Base-by-base conservation (phyloP, 176 grass and related monocot species). In the Coix lacrymajobi region DNA sequence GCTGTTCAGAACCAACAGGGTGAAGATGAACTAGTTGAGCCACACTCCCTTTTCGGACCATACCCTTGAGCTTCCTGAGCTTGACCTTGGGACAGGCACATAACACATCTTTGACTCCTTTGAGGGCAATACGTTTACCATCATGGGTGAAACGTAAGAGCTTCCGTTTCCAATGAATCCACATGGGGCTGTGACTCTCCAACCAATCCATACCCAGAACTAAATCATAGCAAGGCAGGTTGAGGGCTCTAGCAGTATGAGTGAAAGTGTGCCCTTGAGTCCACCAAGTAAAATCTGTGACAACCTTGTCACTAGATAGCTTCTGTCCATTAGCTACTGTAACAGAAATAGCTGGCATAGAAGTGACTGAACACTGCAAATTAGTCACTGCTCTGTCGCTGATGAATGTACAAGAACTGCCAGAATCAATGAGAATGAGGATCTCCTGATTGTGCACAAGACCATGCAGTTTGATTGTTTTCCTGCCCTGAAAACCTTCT, bases 291-390 rank as follows among this genome's bases (percentile, higher is more conserved):
- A 68, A 3, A 0, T 11, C 0, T 0, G 0, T 0, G 0, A 66
- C 32, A 2, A 11, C 0, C 0, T 1, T 0, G 0, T 8, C 0
- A 4, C 9, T n/a, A 0, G 0, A 1, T 1, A 68, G 1, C 1
- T 68, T 22, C 0, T 3, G 0, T 0, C 65, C 65, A 38, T 19
- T 68, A 0, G 65, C 65, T 0, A 39, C 19, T 4, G 33, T 11
- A 0, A 38, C 19, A 10, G 7, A 19, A 0, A 20, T 1, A 8
- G 3, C 0, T 1, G n/a, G 2, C 2, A 11, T 0, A 60, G 17
- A 0, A 0, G 1, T 3, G 1, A 13, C 12, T 2, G 1, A 4
- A 2, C 1, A 1, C 4, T 10, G 5, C 0, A 31, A 1, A 0
- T 4, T 0, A 0, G 4, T 0, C 0, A 20, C 25, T 2, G 12